A percentile compares a stretch with the other conserved stretches of the same genome.
These are phyloP conservation scores for Ustilago bromivora DNA, from an alignment of 1,284 basidiomycete species.

Conservation along the genomic window DNA sequence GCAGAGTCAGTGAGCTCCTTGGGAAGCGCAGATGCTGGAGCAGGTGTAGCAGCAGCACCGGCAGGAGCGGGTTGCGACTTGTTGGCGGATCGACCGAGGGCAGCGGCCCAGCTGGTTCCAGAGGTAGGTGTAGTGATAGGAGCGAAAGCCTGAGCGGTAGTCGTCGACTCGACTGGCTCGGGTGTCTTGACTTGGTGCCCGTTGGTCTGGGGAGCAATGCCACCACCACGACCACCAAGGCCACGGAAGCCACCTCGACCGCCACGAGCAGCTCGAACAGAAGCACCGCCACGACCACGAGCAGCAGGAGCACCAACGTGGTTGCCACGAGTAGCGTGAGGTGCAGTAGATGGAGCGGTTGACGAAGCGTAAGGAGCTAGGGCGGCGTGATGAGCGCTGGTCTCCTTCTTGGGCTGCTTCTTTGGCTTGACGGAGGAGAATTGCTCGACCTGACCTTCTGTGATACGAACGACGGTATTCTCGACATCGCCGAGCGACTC, in stretches of 20 bases:
- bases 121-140: slow-evolving; percentile 49
- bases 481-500: slow-evolving; percentile 82
- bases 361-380: slow-evolving; percentile 22
- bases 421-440: slow-evolving; percentile 88
- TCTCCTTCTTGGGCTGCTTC: slow-evolving; percentile 73
- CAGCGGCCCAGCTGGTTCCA: slow-evolving; percentile 60
- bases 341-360: slow-evolving; percentile 21
- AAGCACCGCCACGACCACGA: slow-evolving; percentile 54
- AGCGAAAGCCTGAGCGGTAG: slow-evolving; percentile 44
- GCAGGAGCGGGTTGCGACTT: slow-evolving; percentile 39
- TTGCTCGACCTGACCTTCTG: slow-evolving; percentile 82
- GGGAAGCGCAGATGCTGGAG: slow-evolving; percentile 35
- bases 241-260: slow-evolving; percentile 61
- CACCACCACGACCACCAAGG: slow-evolving; percentile 55
- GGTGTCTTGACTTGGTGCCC: slow-evolving; percentile 53
- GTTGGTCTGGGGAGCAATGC: slow-evolving; percentile 56
- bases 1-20: slow-evolving; percentile 32
- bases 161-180: slow-evolving; percentile 39
- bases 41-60: slow-evolving; percentile 36
- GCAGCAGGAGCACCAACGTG: slow-evolving; percentile 44
- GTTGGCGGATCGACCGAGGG: slow-evolving; percentile 45
- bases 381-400: slow-evolving; percentile 27
- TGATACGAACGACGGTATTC: slow-evolving; percentile 80
- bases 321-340: slow-evolving; percentile 44
- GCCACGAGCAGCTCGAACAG: slow-evolving; percentile 59